Evolutionary conservation across 768 basidiomycete genomes (phyloP), one percentile per base, ranked within the genome.

Genomic region (Paxillus involutus): DNA sequence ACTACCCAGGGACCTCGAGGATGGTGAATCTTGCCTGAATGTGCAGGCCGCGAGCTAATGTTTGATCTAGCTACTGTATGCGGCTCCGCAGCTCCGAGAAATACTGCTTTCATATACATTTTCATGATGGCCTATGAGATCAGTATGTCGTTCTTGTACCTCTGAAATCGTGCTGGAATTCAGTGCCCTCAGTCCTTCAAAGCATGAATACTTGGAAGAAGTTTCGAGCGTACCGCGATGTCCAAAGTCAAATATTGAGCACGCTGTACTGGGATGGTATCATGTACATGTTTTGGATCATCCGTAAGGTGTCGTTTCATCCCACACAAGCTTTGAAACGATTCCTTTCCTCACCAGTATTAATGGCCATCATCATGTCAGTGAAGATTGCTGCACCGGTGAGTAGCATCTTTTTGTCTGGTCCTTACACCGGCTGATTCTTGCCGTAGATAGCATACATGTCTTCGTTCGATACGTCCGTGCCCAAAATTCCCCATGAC

Each of bases 211-310:
- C 59, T 7, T 68, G 63, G 66, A 61, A 52, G 37, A 63, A 55
- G 44, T 63, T 67, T 29, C 32, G 54, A 43, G 56, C 57, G 4
- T 67, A 68, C 42, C 66, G 65, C 19, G 8, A 50, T 17, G 0
- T 58, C 13, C 48, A 10, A 6, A 66, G 66, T 47, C 55, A 49
- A 35, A 16, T 54, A 3, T 39, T 68, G 44, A 61, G 51, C 37
- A 68, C 61, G 9, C 37, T 66, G 3, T 67, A 67, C 41, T 61
- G 63, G 67, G 67, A 63, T 3, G 66, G 65, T 6, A 65, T 68
- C 39, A 17, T 56, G 48, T 67, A 68, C 16, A 67, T 67, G 63
- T 53, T 48, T 44, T 55, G 61, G 40, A 42, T 61, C 11, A 68
- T 65, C 17, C 1, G 65, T 68, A 29, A 44, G 59, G 2, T 11